Evolutionary conservation across 2,329 filamentous ascomycete genomes (phyloP).

Genomic region (Coccinonectria pachysandricola): DNA sequence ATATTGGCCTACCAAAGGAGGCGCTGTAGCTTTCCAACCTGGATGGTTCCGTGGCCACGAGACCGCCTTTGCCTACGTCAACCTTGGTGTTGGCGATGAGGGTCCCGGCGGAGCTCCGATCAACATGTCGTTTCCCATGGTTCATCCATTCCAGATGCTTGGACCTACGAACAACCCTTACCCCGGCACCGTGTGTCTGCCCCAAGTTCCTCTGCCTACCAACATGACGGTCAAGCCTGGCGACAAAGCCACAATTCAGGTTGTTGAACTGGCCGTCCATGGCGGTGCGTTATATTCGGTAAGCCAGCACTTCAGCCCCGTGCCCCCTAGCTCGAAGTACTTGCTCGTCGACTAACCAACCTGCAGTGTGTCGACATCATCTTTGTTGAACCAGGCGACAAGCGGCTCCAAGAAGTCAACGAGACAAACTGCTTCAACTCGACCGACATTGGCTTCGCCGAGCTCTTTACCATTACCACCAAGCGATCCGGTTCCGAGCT

Average conservation of each 20-base stretch:
- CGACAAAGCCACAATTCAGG: slow-evolving; percentile 84
- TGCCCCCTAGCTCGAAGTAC: too few relatives aligned
- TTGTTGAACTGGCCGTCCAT: slow-evolving; percentile 74
- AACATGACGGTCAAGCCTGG: slow-evolving; percentile 63
- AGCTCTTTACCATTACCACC: slow-evolving; percentile 60
- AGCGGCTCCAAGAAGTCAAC: slow-evolving; percentile 59
- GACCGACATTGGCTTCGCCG: slow-evolving; percentile 62
- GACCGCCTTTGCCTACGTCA: slow-evolving; percentile 77
- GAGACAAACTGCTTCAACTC: slow-evolving; percentile 83
- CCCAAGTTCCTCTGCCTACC: slow-evolving; percentile 73
- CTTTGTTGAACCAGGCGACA: slow-evolving; percentile 68
- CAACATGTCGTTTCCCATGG: slow-evolving; percentile 83
- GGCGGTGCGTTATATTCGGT: slow-evolving; percentile 77
- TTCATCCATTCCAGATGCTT: slow-evolving; percentile 69
- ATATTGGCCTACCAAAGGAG: slow-evolving; percentile 80
- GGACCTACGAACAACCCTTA: slow-evolving; percentile 79
- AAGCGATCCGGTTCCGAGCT: slow-evolving; percentile 28
- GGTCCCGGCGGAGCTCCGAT: slow-evolving; percentile 53
- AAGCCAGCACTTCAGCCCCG: too few relatives aligned
- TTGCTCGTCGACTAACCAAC: slow-evolving; percentile 8
- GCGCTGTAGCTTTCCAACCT: slow-evolving; percentile 81
- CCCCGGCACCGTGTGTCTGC: slow-evolving; percentile 78
- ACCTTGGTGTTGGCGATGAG: slow-evolving; percentile 71
- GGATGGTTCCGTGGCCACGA: slow-evolving; percentile 92
- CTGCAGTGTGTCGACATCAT: slow-evolving; percentile 85